Evolutionary conservation across 1,139 yeast species (phyloP).

Genomic region (Kazachstania sp.): DNA sequence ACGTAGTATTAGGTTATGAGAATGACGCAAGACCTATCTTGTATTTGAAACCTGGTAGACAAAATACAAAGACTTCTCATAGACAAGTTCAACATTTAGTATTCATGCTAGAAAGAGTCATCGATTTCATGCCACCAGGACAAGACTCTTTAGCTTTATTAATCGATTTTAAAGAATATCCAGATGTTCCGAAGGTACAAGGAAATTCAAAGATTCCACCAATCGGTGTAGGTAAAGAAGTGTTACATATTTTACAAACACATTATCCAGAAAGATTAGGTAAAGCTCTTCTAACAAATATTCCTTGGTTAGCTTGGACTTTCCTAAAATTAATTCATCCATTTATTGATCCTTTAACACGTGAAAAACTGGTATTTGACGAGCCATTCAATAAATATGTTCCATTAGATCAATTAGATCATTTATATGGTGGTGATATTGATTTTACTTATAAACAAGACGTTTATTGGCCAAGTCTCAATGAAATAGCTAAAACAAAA

Average conservation of each 20-base stretch:
- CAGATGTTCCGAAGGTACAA: conserved; percentile 43
- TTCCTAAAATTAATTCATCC: conserved; percentile 86
- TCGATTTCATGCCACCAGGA: conserved; percentile 91
- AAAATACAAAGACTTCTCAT: conserved; percentile 78
- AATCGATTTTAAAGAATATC: conserved; percentile 76
- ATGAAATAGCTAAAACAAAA: conserved; percentile 48
- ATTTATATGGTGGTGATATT: conserved; percentile 73
- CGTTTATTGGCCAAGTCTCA: conserved; percentile 70
- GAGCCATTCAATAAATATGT: conserved; percentile 81
- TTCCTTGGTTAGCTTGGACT: conserved; percentile 89
- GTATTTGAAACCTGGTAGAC: conserved; percentile 84
- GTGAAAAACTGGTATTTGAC: conserved; percentile 84
- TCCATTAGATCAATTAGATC: conserved; percentile 71
- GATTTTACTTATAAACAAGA: conserved; percentile 77
- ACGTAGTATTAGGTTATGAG: conserved; percentile 81
- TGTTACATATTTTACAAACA: conserved; percentile 68
- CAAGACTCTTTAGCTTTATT: conserved; percentile 85
- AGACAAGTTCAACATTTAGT: conserved; percentile 91
- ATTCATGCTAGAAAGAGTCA: conserved; percentile 80
- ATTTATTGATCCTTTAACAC: conserved; percentile 87
- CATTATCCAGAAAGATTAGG: conserved; percentile 96
- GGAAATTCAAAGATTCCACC: conserved; percentile 68
- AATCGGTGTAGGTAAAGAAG: conserved; percentile 65
- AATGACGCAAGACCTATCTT: conserved; percentile 83
- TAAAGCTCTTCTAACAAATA: conserved; percentile 78